Evolutionary conservation across 768 basidiomycete species (phyloP), one percentile per base, ranked within the genome.

Genomic region (Termitomyces sp.): DNA sequence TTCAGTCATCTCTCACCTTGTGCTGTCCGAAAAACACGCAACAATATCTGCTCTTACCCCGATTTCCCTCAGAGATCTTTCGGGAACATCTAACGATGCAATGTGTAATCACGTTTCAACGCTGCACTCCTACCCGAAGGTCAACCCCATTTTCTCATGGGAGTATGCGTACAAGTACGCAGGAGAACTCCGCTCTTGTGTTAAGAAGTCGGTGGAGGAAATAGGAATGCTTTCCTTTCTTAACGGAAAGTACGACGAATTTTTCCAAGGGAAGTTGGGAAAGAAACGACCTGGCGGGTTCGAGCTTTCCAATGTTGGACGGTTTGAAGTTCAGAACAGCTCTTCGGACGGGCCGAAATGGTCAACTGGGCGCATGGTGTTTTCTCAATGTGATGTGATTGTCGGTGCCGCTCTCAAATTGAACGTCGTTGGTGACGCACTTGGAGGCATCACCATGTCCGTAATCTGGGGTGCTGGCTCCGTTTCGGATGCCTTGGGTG

Each of bases 301-400:
- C 16, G 69, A 70, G 56, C 48, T 76, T 11, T 76, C 75, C n/a
- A 77, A 77, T 58, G 48, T 72, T 13, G 75, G 75, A 13, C 60
- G 56, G 4, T 69, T 73, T 25, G 54, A 56, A 7, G 40, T 42
- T 1, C 39, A 40, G 35, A 23, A 43, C 20, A 41, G 11, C 10
- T 20, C 22, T 18, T 20, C 7, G 0, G 60, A 27, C 20, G 53
- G 53, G 12, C 33, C 23, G 32, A 44, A 22, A 31, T 68, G 66
- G 67, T 56, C 53, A 36, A 61, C 63, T 10, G 64, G 57, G 35
- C 52, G 52, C 20, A 60, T 66, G 62, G 56, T 50, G 6, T 72
- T 71, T 49, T 67, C 66, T 5, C 70, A 70, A 48, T 68, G 65
- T 45, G 63, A 70, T 51, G 62, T 61, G 4, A 43, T 66, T 20